Conservation (phyloP, 1,284 basidiomycete species). For the Trichosporon sp. region DNA sequence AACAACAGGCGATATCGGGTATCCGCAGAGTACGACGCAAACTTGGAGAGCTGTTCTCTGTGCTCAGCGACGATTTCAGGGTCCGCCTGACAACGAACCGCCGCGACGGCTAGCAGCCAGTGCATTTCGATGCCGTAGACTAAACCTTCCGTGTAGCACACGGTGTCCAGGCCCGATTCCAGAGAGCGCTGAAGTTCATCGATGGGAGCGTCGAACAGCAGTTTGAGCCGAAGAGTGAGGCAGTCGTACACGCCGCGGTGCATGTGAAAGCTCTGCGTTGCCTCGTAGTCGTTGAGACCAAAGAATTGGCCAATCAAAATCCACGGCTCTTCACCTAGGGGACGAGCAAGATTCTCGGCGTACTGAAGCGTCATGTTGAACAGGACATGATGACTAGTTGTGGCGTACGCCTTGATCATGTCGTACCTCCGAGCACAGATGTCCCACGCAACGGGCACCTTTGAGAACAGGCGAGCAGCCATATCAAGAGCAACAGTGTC, state of each 20-base stretch:
- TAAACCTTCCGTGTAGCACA: conserved; percentile 11
- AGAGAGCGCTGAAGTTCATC: conserved; percentile 10
- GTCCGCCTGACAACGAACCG: conserved; percentile 10
- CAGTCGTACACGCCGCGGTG: conserved; percentile 19
- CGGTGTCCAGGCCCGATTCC: neutral
- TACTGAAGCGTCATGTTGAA: conserved; percentile 27
- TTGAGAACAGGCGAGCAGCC: conserved; percentile 13
- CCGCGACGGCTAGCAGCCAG: conserved; percentile 19
- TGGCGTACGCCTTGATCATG: conserved; percentile 20
- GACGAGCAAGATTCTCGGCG: conserved; percentile 14
- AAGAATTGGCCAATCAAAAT: conserved; percentile 22
- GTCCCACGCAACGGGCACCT: conserved; percentile 9
- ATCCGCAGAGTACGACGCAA: conserved; percentile 12
- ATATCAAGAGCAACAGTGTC: conserved; percentile 26
- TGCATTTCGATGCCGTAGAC: conserved; percentile 22
- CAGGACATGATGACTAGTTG: conserved; percentile 11
- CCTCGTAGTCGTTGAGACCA: conserved; percentile 11
- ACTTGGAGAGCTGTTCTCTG: conserved; percentile 1
- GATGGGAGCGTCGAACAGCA: conserved; percentile 29
- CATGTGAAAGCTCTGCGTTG: conserved; percentile 8
- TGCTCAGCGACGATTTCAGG: conserved; percentile 1
- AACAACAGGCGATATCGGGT: conserved; percentile 7
- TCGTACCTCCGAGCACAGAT: conserved; percentile 17
- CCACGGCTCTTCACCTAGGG: conserved; percentile 18
- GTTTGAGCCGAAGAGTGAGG: conserved; percentile 23